A percentile compares a stretch with the other conserved stretches of the same genome.
Evolutionary conservation across 257 asterid genomes (phyloP).

Genomic region (Coffea canephora): DNA sequence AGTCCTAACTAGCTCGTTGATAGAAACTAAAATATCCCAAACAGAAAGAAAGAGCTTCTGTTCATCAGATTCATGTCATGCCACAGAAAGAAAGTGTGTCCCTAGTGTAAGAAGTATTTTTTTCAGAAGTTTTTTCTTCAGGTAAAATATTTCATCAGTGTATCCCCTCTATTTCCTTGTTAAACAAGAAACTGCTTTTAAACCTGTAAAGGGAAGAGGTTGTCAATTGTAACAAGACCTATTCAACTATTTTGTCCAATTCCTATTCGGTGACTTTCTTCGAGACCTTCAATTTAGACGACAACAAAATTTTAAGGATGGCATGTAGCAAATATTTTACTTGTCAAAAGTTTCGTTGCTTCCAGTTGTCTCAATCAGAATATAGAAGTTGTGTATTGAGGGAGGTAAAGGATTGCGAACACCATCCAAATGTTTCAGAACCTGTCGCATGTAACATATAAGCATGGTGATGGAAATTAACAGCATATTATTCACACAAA

Average conservation of each 20-base stretch:
- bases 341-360: conserved; percentile 86
- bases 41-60: background rate
- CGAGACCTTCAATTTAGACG: background rate
- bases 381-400: conserved; percentile 72
- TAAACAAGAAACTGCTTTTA: background rate
- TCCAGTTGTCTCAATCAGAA: conserved; percentile 96
- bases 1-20: background rate
- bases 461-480: conserved; percentile 14
- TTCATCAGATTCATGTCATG: background rate
- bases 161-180: background rate
- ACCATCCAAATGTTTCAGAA: conserved; percentile 83
- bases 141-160: background rate
- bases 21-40: background rate
- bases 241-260: background rate
- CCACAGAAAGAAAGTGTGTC: background rate
- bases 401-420: conserved; percentile 95
- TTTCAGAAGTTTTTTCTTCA: too few relatives aligned
- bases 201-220: background rate
- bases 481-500: conserved; percentile 1
- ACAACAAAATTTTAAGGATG: conserved; percentile 3
- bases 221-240: background rate
- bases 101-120: too few relatives aligned
- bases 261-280: background rate
- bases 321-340: conserved; percentile 45
- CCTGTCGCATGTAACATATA: conserved; percentile 49